Conservation (phyloP, 768 basidiomycete species). For the Peribolospora kevripleyi region DNA sequence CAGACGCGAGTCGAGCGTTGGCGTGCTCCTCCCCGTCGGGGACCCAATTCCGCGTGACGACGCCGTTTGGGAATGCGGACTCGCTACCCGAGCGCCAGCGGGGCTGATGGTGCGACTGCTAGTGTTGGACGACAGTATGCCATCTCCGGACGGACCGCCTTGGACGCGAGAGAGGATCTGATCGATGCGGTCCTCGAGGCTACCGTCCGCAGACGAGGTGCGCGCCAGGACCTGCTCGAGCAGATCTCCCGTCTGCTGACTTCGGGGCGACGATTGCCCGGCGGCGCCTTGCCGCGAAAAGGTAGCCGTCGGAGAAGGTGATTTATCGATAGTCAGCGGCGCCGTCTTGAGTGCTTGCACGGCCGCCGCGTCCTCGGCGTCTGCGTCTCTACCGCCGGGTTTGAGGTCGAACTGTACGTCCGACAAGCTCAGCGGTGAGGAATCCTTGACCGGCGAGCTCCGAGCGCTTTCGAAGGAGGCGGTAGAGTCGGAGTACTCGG, state of each 20-base stretch:
- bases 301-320: neutral
- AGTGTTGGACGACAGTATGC: neutral
- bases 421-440: neutral
- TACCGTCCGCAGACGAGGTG: slow-evolving; percentile 12
- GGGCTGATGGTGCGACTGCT: slow-evolving; percentile 1
- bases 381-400: neutral
- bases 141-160: slow-evolving; percentile 6
- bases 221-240: neutral
- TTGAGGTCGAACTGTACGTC: neutral
- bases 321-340: slow-evolving; percentile 4
- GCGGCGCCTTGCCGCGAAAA: neutral
- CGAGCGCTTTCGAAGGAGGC: slow-evolving; percentile 19
- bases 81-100: neutral
- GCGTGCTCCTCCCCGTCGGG: neutral
- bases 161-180: neutral
- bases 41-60: neutral
- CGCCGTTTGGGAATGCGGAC: neutral
- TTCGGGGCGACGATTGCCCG: slow-evolving; percentile 1
- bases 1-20: neutral
- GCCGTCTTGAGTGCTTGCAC: slow-evolving; percentile 6
- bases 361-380: slow-evolving; percentile 10
- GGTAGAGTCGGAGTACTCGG: slow-evolving; percentile 4
- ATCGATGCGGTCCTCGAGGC: slow-evolving; percentile 18
- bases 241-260: neutral
- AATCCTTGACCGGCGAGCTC: slow-evolving; percentile 10